Evolutionary conservation across 2,329 filamentous ascomycete species (phyloP), one percentile per base, ranked within the genome.

Genomic region (Calonectria pseudoturangicola): DNA sequence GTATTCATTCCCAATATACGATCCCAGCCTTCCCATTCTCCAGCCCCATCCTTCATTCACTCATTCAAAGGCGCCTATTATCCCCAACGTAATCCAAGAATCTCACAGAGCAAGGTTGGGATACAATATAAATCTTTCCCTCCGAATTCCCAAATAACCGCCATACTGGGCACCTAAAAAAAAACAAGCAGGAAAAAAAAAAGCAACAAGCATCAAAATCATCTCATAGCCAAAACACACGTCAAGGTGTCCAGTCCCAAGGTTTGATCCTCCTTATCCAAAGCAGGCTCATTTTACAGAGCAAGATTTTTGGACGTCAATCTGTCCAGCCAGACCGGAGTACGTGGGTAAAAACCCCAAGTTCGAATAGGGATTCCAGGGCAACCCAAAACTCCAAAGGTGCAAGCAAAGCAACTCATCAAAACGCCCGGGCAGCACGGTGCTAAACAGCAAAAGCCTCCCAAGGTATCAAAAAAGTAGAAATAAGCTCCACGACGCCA

Each of bases 391-490:
- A 66, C 67, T 62, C 62, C 72, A 36, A 28, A 64, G 36, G 27
- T 28, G 73, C 48, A 73, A 73, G 30, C 68, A 68, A 68, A 56
- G 9, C 64, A 64, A 62, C 56, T 8, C 30, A 28, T 62, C 4
- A 56, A 48, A 69, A 51, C n/a, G 64, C 50, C 47, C 9, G 39
- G 62, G 33, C 45, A 41, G 56, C 51, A 66, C 16, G 41, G 50
- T 58, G 39, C 25, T 60, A 30, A 66, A 68, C 43, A 73, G 48
- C 51, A 65, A 66, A 43, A 60, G 45, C 36, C 62, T 60, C 68
- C 71, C 70, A 62, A 82, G 79, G 81, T 82, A 82, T 82, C 79
- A 76, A 81, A 79, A 56, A 36, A 36, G 43, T 36, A 36, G 33
- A 36, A 51, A 51, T 18, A 67, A 74, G 68, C 75, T 75, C 71